Base-by-base conservation (phyloP, 129 eudicot species). In the Flaveria bidentis region DNA sequence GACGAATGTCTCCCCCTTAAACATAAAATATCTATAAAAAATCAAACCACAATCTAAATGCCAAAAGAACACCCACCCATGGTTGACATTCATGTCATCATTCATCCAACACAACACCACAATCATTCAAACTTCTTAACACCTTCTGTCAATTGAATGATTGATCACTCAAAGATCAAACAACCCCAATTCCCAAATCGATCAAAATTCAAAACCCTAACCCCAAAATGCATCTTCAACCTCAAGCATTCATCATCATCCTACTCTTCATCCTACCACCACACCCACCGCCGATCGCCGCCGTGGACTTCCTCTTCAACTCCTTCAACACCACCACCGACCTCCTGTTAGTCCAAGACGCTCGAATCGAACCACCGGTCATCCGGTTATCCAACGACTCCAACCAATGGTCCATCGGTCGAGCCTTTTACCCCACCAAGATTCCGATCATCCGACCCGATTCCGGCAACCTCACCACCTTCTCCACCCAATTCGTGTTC, bases 401-500 rank as follows among this genome's bases (percentile, higher is more conserved):
- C n/a, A 84, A 86, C 55, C 88, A 71, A 39, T 84, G 80, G 84
- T 86, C 91, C 28, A 22, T 79, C 67, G 97, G 94, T 57, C 91
- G 91, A 16, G 86, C 82, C 39, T 91, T 86, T n/a, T 78, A 81
- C 84, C 73, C 87, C 1, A 63, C 76, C 0, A 74, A 7, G 60
- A 76, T 90, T 63, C 86, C 69, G 6, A 84, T 75, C 71, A 67
- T 84, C 77, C 67, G 77, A 8, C 51, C 68, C 9, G 66, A 67
- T 2, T 79, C 89, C 51, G 71, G 82, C 65, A 60, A 16, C 49
- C 20, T 76, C 2, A 75, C 91, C 28, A 61, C 83, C 14, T 91
- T 91, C 67, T 83, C 94, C 0, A 91, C 90, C 23, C 93, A 86
- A 57, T 91, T 88, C 74, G 77, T 91, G 41, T 91, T 88, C 82